phyloP scores from a whole-genome alignment of 768 basidiomycete species.

The Trametes maxima region DNA sequence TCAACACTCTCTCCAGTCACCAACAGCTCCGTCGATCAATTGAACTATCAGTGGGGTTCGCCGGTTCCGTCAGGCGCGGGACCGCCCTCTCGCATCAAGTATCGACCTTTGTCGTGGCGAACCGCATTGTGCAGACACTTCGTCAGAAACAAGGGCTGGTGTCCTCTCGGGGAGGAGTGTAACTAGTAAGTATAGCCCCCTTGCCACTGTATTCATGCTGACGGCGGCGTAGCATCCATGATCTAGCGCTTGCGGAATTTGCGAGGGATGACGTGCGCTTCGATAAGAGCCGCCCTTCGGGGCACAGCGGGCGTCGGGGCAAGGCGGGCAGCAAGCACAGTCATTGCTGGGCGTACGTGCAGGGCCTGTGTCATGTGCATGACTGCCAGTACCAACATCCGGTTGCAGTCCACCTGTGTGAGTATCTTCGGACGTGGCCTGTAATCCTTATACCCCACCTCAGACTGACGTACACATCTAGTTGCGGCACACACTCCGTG shows the following conservation, averaged over 20 bases:
- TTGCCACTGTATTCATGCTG: conserved; percentile 6
- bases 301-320: not conserved
- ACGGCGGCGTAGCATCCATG: conserved; percentile 36
- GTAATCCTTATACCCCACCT: not conserved
- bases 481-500: conserved; percentile 42
- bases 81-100: conserved; percentile 21
- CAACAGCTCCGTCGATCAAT: conserved; percentile 16
- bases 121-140: conserved; percentile 46
- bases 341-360: conserved; percentile 43
- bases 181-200: conserved; percentile 40
- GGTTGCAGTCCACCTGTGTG: conserved; percentile 35
- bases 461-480: conserved; percentile 15
- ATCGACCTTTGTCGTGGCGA: conserved; percentile 34
- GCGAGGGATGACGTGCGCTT: conserved; percentile 31
- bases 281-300: conserved; percentile 11
- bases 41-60: conserved; percentile 11
- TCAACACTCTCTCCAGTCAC: conserved; percentile 16
- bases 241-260: conserved; percentile 30
- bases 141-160: conserved; percentile 44
- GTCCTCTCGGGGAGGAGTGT: conserved; percentile 44
- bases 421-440: conserved; percentile 24
- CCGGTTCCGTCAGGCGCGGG: not conserved
- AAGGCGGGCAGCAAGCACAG: conserved; percentile 32
- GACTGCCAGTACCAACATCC: conserved; percentile 38
- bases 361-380: conserved; percentile 35